Base-by-base conservation (phyloP, 164 flowering plant genomes). In the Macadamia tetraphylla region DNA sequence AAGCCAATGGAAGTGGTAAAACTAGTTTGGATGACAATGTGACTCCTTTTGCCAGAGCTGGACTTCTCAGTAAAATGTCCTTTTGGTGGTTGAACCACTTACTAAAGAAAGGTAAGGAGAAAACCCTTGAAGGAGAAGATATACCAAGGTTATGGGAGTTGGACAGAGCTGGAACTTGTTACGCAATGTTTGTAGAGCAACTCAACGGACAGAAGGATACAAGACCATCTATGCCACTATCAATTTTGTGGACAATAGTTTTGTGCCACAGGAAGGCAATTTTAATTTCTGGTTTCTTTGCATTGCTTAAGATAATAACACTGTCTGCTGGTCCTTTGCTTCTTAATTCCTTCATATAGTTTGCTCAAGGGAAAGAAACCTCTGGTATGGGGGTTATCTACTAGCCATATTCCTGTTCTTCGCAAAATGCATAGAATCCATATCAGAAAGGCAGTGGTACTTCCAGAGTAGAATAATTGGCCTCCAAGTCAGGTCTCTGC, bases 51-150 rank as follows among this genome's bases (percentile, higher is more conserved):
- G 74, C 81, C 32, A 66, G 57, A 57, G 88, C 91, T 29, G 85
- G 88, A 2, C 65, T 84, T 35, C 58, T 84, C 12, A 82, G 81
- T 66, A 70, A 23, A 40, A 67, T 85, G 75, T 59, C 88, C 17
- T 89, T 89, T 74, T 82, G 86, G 90, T 89, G 92, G 95, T 46
- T 89, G 74, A 87, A 82, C 80, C 74, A 89, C 1, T 46, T 89
- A 65, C 68, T 89, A 82, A 78, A 77, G 66, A 79, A 65, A 42
- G 95, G 92, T 9, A 77, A 67, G 29, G 58, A 67, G 74, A 85
- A 82, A 67, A 66, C 78, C 1, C 81, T 87, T 9, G 80, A 79
- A 56, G 84, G 82, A 11, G 66, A 67, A 18, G 86, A 87, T 44
- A 67, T 89, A 49, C 92, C 95, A 2, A 18, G 31, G 6, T 68